Base-by-base conservation (phyloP, 768 basidiomycete genomes). In the Mycena kentingensis region DNA sequence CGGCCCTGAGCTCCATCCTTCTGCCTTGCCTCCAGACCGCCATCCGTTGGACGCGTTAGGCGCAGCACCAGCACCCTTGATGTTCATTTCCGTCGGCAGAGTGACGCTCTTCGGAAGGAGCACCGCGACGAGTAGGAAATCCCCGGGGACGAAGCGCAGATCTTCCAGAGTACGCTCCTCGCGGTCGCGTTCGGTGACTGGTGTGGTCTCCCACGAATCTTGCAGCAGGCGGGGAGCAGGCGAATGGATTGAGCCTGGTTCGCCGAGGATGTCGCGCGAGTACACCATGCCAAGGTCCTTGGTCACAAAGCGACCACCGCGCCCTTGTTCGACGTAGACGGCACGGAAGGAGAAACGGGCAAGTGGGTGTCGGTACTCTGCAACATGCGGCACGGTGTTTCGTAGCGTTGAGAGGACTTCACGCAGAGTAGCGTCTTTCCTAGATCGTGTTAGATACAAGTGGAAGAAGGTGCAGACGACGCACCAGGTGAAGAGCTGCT, bases 281-380 rank as follows among this genome's bases (percentile, higher is more conserved):
- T 89, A 88, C 32, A 93, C 85, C 62, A 80, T 79, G 24, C 90
- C 90, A 36, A 93, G 80, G 36, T 93, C 90, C 70, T 91, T 91
- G 65, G 82, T 80, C 0, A 83, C 73, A 58, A 85, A 88, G 15
- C 82, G 79, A 5, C 89, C 90, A 57, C 85, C 83, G 67, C 81
- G 82, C 5, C 80, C 77, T 8, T 83, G 75, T 65, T 91, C 90
- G 4, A 87, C 88, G 57, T 86, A 91, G 43, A 92, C 81, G 8
- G 88, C 82, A 32, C 86, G 81, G 77, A 93, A 93, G 7, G 83
- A 81, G 70, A 88, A 93, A 21, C 88, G 83, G 0, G 88, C 89
- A 29, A 90, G 83, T 4, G 90, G 88, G 65, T 92, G 89, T 45
- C 84, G 82, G 67, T 88, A 86, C 72, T 91, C 89, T 22, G 81